Evolutionary conservation across 192 early-diverging fungal genomes (phyloP).

Genomic region (Allomyces macrogynus): DNA sequence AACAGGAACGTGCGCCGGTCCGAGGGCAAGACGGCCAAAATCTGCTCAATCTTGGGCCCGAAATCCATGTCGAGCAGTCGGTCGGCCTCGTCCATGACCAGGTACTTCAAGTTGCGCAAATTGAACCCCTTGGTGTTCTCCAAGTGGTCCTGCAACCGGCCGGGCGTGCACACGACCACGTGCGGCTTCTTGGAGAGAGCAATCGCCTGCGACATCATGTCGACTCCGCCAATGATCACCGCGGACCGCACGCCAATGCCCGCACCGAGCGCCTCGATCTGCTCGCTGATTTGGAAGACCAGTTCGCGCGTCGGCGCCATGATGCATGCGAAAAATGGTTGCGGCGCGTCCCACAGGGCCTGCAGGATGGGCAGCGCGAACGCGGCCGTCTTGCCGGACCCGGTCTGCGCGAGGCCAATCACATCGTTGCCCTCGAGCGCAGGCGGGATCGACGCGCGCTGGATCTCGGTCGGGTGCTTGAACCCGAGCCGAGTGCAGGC

Average conservation of each 20-base stretch:
- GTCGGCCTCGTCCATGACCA: slow-evolving; percentile 89
- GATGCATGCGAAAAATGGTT: slow-evolving; percentile 79
- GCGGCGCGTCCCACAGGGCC: slow-evolving; percentile 66
- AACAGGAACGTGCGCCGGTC: slow-evolving; percentile 86
- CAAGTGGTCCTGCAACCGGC: slow-evolving; percentile 82
- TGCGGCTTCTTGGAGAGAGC: slow-evolving; percentile 89
- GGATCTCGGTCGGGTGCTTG: slow-evolving; percentile 80
- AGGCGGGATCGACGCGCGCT: slow-evolving; percentile 72
- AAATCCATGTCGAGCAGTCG: slow-evolving; percentile 85
- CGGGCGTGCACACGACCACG: slow-evolving; percentile 85
- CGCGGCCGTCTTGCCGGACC: slow-evolving; percentile 72
- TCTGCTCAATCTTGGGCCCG: slow-evolving; percentile 89
- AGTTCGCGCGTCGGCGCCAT: slow-evolving; percentile 94
- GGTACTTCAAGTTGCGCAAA: slow-evolving; percentile 70
- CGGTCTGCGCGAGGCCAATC: slow-evolving; percentile 93
- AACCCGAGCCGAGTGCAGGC: slow-evolving; percentile 74
- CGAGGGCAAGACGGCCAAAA: slow-evolving; percentile 74
- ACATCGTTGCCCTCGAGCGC: slow-evolving; percentile 77
- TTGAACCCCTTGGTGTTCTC: slow-evolving; percentile 98
- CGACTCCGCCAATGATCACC: slow-evolving; percentile 90
- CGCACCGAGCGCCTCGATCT: slow-evolving; percentile 73
- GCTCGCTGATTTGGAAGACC: slow-evolving; percentile 83
- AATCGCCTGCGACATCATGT: slow-evolving; percentile 88
- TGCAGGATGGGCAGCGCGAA: slow-evolving; percentile 74
- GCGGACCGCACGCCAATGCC: slow-evolving; percentile 79